Base-by-base conservation (phyloP, 495 filamentous ascomycete species). In the Xylaria curta region DNA sequence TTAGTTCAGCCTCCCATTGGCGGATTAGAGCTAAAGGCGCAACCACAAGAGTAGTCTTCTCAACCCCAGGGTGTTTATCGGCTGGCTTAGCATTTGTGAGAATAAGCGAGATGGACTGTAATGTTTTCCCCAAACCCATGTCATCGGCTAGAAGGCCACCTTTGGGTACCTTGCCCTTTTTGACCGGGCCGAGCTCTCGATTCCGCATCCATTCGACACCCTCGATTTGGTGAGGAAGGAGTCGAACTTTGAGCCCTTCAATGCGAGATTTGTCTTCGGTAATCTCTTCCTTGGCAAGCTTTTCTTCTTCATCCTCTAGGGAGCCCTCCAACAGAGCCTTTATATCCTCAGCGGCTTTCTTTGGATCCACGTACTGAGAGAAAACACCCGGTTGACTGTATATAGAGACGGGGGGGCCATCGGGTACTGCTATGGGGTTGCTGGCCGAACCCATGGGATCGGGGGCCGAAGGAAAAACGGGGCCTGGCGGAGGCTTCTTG, bases 11-110 rank as follows among this genome's bases (percentile, higher is more conserved):
- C 79, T 99, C 96, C 96, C 96, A 99, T 82, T 99, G 96, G 73
- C 95, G 94, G 82, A 99, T 98, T 33, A 99, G 87, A 24, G 95
- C 95, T 36, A 99, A 82, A 19, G 96, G 96, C n/a, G 95, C 96
- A 67, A 99, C 91, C 51, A 99, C 94, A 12, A 99, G 84, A 0
- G 96, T 99, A 12, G 89, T 89, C 75, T 91, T 93, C 76, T 90
- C 91, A 51, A 95, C 79, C 2, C 86, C 83, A 4, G 87, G 81
- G 26, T 93, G 82, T 72, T 91, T 90, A 2, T 85, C 78, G 8
- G 79, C 76, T 17, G 94, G 92, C 75, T 93, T 94, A 36, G 86
- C 87, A 77, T 98, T 97, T 47, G 85, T 90, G 69, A 99, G 86
- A 61, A 99, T 90, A 46, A 99, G 86, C 2, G 92, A 86, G 61